Conservation (phyloP, 2,329 filamentous ascomycete species). For the Incumbomyces lentus region DNA sequence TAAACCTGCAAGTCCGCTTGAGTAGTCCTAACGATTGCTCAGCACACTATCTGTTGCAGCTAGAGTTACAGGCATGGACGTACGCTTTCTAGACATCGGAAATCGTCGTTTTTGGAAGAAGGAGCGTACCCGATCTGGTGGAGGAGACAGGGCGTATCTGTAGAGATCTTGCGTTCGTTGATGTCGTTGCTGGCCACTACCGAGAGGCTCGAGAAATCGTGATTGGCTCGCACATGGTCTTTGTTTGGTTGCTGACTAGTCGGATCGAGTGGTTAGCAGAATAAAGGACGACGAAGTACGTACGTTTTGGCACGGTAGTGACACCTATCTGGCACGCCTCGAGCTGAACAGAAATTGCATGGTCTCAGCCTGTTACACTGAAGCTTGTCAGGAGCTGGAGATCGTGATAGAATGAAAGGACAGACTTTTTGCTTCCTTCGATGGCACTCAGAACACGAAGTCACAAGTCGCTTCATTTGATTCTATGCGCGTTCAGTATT, state of each 20-base stretch:
- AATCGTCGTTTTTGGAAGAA: background rate
- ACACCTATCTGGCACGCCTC: slow-evolving; percentile 7
- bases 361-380: slow-evolving; percentile 7
- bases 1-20: background rate
- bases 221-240: too few relatives aligned
- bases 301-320: background rate
- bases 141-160: slow-evolving; percentile 1
- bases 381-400: background rate
- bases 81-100: background rate
- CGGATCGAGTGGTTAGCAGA: background rate
- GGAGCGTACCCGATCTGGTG: slow-evolving; percentile 8
- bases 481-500: background rate
- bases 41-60: background rate
- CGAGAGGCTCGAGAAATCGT: too few relatives aligned
- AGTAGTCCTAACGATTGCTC: background rate
- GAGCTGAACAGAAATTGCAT: slow-evolving; percentile 8
- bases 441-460: slow-evolving; percentile 9
- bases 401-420: background rate
- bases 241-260: background rate
- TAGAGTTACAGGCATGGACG: background rate
- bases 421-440: slow-evolving; percentile 7
- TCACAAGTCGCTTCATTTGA: background rate
- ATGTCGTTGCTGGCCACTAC: background rate
- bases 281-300: background rate
- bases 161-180: background rate